Base-by-base conservation (phyloP, 768 basidiomycete species). In the Auricularia auricula-judae region DNA sequence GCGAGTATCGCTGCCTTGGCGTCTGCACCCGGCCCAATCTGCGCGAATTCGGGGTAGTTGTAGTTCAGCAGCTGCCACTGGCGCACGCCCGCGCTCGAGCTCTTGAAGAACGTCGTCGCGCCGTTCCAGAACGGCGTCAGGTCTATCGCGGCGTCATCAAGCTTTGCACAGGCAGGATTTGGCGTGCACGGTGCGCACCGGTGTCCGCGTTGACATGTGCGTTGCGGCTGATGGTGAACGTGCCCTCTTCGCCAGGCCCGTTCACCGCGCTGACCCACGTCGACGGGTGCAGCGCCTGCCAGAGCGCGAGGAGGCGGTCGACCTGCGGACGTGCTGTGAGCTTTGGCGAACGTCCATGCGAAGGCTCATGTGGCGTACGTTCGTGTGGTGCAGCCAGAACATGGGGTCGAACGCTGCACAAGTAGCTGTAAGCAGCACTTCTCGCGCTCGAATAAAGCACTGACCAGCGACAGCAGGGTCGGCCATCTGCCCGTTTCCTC, bases 241-340 rank as follows among this genome's bases (percentile, higher is more conserved):
- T 63, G 65, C 12, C 7, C 63, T 66, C 7, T 64, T 51, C 43
- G 44, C 61, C 39, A 67, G 62, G 7, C 67, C 69, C 67, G 66
- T 21, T 63, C 42, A 66, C 64, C 61, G 56, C 69, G 36, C 69
- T 70, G 4, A 81, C 78, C 76, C 78, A 79, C 4, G 78, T 74
- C 3, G 67, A 70, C 0, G 74, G 77, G 66, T 83, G 76, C 54
- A 83, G 65, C 1, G 79, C 81, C 4, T 75, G 72, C 83, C 82
- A 84, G 18, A 84, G 72, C 5, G 81, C 74, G 29, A 83, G 72
- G 66, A 82, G n/a, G 23, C 82, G 79, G 65, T 84, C 83, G 33
- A 83, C 29, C 29, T 29, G 29, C 29, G 29, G 29, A 29, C 29
- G 29, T 29, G 29, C 29, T 29, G 29, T 29, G 29, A 29, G 29